Base-by-base conservation (phyloP, 2,329 filamentous ascomycete genomes). In the Claviceps sp. region DNA sequence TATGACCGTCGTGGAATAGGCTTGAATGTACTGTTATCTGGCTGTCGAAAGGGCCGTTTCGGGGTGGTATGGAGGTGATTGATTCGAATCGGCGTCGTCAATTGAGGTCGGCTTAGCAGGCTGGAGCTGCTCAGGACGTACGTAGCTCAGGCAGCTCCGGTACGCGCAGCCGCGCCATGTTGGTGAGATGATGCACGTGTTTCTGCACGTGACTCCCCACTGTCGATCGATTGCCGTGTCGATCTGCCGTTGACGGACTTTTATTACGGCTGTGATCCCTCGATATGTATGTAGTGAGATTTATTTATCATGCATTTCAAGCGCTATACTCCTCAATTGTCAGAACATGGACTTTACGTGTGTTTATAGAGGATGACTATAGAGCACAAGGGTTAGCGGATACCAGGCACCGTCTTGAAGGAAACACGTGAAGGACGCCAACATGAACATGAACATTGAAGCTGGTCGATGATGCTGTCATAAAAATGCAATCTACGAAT, bases 131-230 rank as follows among this genome's bases (percentile, higher is more conserved):
- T 71, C 55, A 36, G 29, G 57, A 55, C 48, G 57, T 58, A 71
- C 16, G 44, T 36, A 46, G 68, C 67, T 70, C 65, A 73, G 70
- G 70, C 70, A 73, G 69, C 70, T 72, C 65, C 66, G 3, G 65
- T 46, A 46, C 44, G 68, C 70, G 70, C 66, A 68, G 64, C 63
- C 61, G 61, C 54, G 58, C 59, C 51, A 53, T 53, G 57, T 34
- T 34, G 45, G 56, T 17, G 44, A 8, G 7, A 36, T 3, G 4
- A 7, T 13, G 23, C 44, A 46, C 44, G n/a, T 46, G 44, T 4
- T 2, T 1, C 8, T 2, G 9, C 44, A 46, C 44, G 44, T 46
- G 44, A 46, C 7, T 5, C 11, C 2, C 13, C 42, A 26, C 20
- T 17, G 42, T 4, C n/a, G 5, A 9, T 11, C 20, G 9, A 5